A percentile compares a stretch with the other conserved stretches of the same genome.
Conservation (phyloP, 352 stramenopile genomes). For the Phytophthora meadii region DNA sequence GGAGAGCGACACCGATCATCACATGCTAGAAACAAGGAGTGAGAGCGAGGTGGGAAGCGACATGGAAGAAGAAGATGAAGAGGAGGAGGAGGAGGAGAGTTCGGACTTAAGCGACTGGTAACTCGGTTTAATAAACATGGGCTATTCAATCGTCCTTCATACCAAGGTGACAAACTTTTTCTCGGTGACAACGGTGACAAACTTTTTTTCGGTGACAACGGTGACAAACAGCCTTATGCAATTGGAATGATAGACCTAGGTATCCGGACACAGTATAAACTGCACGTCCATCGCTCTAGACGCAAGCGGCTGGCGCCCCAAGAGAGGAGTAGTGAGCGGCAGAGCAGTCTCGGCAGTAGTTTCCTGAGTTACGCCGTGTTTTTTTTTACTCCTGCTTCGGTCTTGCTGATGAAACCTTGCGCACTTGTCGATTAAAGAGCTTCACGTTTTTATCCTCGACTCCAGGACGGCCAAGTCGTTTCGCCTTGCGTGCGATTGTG, state of each 20-base stretch:
- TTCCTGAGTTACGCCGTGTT: background rate
- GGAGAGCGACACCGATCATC: background rate
- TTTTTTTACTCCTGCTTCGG: background rate
- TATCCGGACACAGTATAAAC: background rate
- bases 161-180: too few species aligned
- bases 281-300: background rate
- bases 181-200: too few species aligned
- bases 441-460: conserved; percentile 6
- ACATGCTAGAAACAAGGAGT: background rate
- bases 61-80: background rate
- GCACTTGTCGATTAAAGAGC: conserved; percentile 4
- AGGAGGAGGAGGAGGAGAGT: background rate
- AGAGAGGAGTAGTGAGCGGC: background rate
- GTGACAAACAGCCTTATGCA: too few species aligned
- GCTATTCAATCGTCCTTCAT: too few species aligned
- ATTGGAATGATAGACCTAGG: background rate
- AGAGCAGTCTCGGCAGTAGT: background rate
- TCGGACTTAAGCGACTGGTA: background rate
- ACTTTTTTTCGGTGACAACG: too few species aligned
- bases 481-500: conserved; percentile 8
- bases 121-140: too few species aligned
- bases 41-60: background rate
- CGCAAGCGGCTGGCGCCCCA: background rate
- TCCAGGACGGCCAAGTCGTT: background rate
- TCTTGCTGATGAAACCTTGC: background rate